Percentiles rank a stretch among this genome's conserved stretches.
Conservation (phyloP, 192 early-diverging fungal species). For the Coemansia sp. region DNA sequence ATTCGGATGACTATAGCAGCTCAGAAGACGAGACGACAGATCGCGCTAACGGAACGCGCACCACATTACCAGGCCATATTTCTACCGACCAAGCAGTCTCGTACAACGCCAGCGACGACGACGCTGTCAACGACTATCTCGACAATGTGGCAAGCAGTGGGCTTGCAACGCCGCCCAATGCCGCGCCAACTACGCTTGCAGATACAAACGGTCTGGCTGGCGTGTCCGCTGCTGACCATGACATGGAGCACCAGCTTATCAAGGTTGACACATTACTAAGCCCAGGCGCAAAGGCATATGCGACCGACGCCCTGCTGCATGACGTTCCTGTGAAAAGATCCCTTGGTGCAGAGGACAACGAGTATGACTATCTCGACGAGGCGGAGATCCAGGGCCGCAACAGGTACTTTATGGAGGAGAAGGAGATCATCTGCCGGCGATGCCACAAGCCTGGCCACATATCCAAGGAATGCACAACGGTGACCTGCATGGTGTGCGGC, state of each 20-base stretch:
- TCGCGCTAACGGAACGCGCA: background rate
- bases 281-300: background rate
- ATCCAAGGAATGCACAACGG: constrained; percentile 43
- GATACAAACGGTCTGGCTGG: background rate
- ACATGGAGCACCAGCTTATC: constrained; percentile 36
- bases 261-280: constrained; percentile 30
- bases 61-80: background rate
- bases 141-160: constrained; percentile 29
- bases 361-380: constrained; percentile 52
- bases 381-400: constrained; percentile 51
- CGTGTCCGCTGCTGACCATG: background rate
- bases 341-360: constrained; percentile 17
- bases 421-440: constrained; percentile 38
- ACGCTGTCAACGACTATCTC: constrained; percentile 30
- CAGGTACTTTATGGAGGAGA: constrained; percentile 55
- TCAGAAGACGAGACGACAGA: background rate
- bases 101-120: constrained; percentile 34
- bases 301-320: constrained; percentile 11
- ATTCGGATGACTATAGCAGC: constrained; percentile 5
- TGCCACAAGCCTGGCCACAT: constrained; percentile 44
- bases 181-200: background rate
- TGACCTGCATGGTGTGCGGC: constrained; percentile 39
- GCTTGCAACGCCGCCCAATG: constrained; percentile 15
- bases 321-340: constrained; percentile 4
- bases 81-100: constrained; percentile 6